phyloP scores from a whole-genome alignment of 441 rosid genomes.

The Gossypium aridum region DNA sequence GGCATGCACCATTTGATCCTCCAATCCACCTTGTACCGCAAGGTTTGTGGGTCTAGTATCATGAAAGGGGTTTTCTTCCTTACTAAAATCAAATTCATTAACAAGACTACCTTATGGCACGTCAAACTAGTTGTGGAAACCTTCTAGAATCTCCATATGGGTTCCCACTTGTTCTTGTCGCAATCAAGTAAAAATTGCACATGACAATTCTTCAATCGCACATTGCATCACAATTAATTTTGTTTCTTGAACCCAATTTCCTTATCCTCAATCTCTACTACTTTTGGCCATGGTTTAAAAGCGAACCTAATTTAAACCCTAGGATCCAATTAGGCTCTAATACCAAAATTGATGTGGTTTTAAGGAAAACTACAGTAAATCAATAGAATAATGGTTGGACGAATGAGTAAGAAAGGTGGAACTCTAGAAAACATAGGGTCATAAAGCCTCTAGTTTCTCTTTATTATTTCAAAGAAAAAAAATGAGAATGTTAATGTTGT shows the following conservation, averaged over 20 bases:
- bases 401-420: background rate
- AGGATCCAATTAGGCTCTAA: background rate
- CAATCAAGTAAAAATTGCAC: too few species aligned
- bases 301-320: background rate
- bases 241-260: too few species aligned
- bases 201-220: too few species aligned
- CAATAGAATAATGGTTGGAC: background rate
- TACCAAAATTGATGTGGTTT: background rate
- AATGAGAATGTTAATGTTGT: background rate
- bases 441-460: background rate
- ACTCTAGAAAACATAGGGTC: background rate
- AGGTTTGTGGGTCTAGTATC: background rate
- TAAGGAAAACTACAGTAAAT: background rate
- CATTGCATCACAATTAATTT: too few species aligned
- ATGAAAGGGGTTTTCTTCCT: background rate
- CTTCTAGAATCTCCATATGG: too few species aligned
- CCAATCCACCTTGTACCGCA: background rate
- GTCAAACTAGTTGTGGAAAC: too few species aligned
- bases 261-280: background rate
- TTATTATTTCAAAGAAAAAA: background rate
- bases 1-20: background rate
- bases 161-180: too few species aligned
- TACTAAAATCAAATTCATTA: background rate
- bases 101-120: too few species aligned
- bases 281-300: background rate